phyloP scores from a whole-genome alignment of 75 land plant species.

The Larix kaempferi region DNA sequence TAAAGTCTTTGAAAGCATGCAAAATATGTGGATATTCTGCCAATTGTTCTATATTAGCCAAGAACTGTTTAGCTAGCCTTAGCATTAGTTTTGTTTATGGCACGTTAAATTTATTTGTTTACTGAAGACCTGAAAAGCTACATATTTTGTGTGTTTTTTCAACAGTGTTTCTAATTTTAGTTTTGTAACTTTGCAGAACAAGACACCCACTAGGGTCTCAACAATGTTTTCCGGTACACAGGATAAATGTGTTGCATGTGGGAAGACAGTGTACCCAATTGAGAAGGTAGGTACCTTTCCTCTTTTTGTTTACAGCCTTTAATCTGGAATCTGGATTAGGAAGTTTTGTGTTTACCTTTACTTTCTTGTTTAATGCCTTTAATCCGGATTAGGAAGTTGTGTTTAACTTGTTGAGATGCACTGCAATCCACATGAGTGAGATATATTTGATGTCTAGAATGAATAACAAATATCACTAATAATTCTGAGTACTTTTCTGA shows the following conservation, averaged over 20 bases:
- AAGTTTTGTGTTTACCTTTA: neutral
- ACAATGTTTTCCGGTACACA: conserved; percentile 83
- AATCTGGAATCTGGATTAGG: neutral
- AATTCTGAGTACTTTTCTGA: neutral
- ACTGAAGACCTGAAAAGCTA: neutral
- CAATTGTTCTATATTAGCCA: neutral
- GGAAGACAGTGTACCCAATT: conserved; percentile 87
- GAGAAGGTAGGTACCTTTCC: conserved; percentile 67
- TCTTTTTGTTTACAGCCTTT: neutral
- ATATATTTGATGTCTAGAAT: too few species aligned
- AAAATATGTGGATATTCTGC: neutral
- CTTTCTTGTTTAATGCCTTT: too few species aligned
- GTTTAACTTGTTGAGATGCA: too few species aligned
- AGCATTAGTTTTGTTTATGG: neutral
- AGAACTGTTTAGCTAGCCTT: neutral
- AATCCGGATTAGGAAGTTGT: too few species aligned
- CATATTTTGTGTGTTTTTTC: neutral
- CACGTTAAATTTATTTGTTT: neutral
- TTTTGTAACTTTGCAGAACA: conserved; percentile 28
- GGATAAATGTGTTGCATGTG: conserved; percentile 86
- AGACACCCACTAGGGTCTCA: conserved; percentile 58
- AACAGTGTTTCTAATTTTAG: neutral
- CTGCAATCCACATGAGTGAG: too few species aligned
- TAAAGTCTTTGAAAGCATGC: neutral
- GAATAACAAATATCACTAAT: too few species aligned